A percentile compares a stretch with the other conserved stretches of the same genome.
Evolutionary conservation across 208 protist genomes (phyloP).

Genomic region (Zelonia costaricensis): DNA sequence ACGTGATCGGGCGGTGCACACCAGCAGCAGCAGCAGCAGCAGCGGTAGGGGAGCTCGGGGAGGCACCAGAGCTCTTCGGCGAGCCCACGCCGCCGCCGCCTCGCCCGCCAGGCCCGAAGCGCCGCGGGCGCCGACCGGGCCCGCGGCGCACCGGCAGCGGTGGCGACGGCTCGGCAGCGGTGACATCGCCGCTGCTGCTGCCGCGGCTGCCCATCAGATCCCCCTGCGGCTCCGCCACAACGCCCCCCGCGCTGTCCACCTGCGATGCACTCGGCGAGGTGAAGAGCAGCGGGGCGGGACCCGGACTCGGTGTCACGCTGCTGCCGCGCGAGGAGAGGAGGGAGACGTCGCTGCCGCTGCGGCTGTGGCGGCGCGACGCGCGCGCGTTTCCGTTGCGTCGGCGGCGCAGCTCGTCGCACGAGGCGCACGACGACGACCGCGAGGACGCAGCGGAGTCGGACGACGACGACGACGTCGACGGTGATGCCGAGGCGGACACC

Average conservation of each 20-base stretch:
- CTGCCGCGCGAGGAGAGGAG: not conserved
- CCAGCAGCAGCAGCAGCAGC: not conserved
- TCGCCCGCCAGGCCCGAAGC: constrained; percentile 6
- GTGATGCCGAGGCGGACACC: not conserved
- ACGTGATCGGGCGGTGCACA: constrained; percentile 6
- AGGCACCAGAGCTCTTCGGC: not conserved
- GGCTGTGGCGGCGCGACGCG: too few species aligned
- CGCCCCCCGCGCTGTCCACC: not conserved
- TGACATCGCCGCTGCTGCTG: too few species aligned
- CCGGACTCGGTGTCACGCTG: constrained; percentile 4
- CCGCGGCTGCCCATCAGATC: too few species aligned
- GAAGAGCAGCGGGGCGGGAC: not conserved
- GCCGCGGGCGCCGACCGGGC: constrained; percentile 15
- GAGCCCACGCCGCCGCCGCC: not conserved
- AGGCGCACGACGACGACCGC: not conserved
- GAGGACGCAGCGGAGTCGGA: not conserved
- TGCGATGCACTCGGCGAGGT: constrained; percentile 6
- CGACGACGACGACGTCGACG: not conserved
- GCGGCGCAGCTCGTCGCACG: not conserved
- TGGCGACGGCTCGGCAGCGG: too few species aligned
- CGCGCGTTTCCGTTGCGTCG: not conserved
- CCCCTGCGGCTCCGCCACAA: too few species aligned
- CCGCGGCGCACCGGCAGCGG: constrained; percentile 11
- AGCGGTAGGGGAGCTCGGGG: not conserved
- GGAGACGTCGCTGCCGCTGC: not conserved